A percentile compares a stretch with the other conserved stretches of the same genome.
Evolutionary conservation across 768 basidiomycete species (phyloP).

Genomic region (Mycena crocata): DNA sequence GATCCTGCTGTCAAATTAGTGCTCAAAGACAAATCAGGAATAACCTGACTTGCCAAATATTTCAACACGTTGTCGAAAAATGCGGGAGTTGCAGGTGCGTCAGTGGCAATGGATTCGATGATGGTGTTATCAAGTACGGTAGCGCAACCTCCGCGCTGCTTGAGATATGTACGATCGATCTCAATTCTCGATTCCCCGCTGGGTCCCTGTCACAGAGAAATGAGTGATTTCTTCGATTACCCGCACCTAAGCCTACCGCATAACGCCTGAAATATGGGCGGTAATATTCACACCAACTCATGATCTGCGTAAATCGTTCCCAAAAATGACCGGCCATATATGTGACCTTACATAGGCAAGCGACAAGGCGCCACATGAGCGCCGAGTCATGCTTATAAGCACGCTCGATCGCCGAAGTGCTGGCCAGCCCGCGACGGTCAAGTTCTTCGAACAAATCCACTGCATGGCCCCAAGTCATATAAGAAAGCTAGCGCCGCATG

Average conservation of each 20-base stretch:
- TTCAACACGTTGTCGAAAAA: conserved; percentile 23
- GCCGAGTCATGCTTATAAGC: conserved; percentile 23
- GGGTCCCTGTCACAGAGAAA: conserved; percentile 7
- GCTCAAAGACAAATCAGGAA: background rate
- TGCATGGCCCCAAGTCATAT: conserved; percentile 26
- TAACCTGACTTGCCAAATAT: conserved; percentile 7
- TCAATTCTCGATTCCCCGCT: conserved; percentile 13
- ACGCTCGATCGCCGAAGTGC: conserved; percentile 27
- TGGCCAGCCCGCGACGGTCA: conserved; percentile 13
- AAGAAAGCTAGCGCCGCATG: conserved; percentile 8
- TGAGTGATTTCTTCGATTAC: no score
- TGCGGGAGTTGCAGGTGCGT: background rate
- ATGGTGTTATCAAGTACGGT: conserved; percentile 19
- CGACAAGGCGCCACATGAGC: conserved; percentile 30
- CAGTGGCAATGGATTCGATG: conserved; percentile 7
- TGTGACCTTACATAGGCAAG: conserved; percentile 6
- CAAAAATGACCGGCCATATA: conserved; percentile 19
- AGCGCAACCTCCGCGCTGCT: background rate
- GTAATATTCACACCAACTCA: conserved; percentile 28
- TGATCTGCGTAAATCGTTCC: conserved; percentile 13
- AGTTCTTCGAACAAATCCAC: conserved; percentile 23
- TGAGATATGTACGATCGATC: conserved; percentile 17
- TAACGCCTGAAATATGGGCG: conserved; percentile 31
- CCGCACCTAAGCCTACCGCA: no score
- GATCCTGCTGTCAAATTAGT: background rate